Conservation (phyloP, 2,329 filamentous ascomycete genomes). For the Capronia coronata region DNA sequence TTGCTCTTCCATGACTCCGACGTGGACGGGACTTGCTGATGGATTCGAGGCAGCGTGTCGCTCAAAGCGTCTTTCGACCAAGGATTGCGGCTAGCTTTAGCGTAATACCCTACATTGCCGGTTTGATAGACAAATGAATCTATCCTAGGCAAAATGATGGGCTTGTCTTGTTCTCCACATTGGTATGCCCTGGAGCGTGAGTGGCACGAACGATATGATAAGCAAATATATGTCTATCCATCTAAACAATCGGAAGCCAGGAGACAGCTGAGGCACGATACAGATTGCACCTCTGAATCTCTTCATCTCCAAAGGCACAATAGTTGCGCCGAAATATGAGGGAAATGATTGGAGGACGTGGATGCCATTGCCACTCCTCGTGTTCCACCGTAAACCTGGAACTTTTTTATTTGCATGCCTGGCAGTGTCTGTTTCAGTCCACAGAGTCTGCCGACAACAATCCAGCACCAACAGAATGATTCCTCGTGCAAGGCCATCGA, state of each 20-base stretch:
- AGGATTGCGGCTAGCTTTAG: not conserved
- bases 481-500: slow-evolving; percentile 7
- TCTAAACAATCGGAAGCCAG: too few relatives aligned
- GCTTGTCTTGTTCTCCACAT: not conserved
- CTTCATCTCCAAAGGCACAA: too few relatives aligned
- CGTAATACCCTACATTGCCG: not conserved
- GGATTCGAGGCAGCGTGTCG: not conserved
- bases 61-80: not conserved
- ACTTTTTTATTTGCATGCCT: slow-evolving; percentile 2
- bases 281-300: too few relatives aligned
- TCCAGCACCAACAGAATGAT: slow-evolving; percentile 14
- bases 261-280: too few relatives aligned
- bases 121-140: slow-evolving; percentile 1
- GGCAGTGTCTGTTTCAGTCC: not conserved
- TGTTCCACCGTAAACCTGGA: not conserved
- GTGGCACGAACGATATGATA: too few relatives aligned
- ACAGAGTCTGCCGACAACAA: not conserved
- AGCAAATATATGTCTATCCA: too few relatives aligned
- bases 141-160: not conserved
- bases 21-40: not conserved
- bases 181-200: too few relatives aligned
- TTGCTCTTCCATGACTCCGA: not conserved
- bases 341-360: not conserved
- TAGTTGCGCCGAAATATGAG: not conserved
- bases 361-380: not conserved